Evolutionary conservation across 257 asterid species (phyloP).

Genomic region (Scutellaria galericulata): DNA sequence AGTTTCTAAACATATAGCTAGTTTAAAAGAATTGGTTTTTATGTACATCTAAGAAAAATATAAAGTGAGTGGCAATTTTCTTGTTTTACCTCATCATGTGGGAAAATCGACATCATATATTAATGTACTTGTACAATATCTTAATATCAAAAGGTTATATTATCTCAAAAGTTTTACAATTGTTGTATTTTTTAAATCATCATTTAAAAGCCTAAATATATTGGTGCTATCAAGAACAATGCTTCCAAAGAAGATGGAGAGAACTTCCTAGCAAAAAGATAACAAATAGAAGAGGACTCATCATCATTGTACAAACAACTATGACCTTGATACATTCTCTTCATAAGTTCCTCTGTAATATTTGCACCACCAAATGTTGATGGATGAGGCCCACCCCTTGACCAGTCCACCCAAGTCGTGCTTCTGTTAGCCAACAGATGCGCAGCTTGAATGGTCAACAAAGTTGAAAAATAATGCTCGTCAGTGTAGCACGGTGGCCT

Average conservation of each 20-base stretch:
- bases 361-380: slow-evolving; percentile 61
- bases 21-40: too few species aligned
- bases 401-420: slow-evolving; percentile 73
- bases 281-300: slow-evolving; percentile 43
- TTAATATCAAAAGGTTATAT: too few species aligned
- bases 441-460: slow-evolving; percentile 50
- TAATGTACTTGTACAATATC: too few species aligned
- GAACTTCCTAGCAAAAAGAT: slow-evolving; percentile 65
- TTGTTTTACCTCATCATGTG: too few species aligned
- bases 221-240: slow-evolving; percentile 56
- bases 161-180: too few species aligned
- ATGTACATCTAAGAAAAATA: too few species aligned
- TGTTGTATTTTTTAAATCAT: too few species aligned
- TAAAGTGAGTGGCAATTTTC: too few species aligned
- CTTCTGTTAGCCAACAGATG: slow-evolving; percentile 57
- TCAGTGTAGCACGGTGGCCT: slow-evolving; percentile 62
- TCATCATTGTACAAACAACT: slow-evolving; percentile 51
- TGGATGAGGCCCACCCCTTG: slow-evolving; percentile 77
- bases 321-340: slow-evolving; percentile 40
- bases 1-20: too few species aligned
- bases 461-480: slow-evolving; percentile 72
- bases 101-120: too few species aligned
- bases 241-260: slow-evolving; percentile 60
- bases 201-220: slow-evolving; percentile 49
- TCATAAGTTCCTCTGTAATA: slow-evolving; percentile 48